Conservation (phyloP, 1,139 yeast genomes). For the Hanseniaspora sp. region DNA sequence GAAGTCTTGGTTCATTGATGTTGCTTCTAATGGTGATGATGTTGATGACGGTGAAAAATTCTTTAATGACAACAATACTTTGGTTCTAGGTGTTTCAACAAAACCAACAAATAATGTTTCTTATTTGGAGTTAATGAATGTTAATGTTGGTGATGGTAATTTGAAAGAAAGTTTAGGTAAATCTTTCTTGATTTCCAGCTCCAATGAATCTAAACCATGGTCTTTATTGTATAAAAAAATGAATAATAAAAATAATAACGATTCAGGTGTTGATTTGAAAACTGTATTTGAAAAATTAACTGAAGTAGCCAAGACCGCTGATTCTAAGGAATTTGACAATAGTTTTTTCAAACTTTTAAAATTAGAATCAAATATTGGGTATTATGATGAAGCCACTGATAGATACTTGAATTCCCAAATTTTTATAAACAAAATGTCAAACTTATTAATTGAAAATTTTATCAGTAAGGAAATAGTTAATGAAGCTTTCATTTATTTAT, state of each 20-base stretch:
- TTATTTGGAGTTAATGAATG: constrained; percentile 34
- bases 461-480: constrained; percentile 31
- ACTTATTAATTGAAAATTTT: constrained; percentile 34
- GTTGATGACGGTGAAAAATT: neutral
- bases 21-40: neutral
- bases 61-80: constrained; percentile 21
- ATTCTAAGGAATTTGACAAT: constrained; percentile 24
- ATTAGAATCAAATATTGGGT: constrained; percentile 29
- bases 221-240: constrained; percentile 6
- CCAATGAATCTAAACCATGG: constrained; percentile 22
- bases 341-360: constrained; percentile 27
- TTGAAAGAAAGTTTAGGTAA: constrained; percentile 65
- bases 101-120: constrained; percentile 25
- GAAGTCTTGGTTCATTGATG: constrained; percentile 23
- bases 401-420: constrained; percentile 48
- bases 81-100: constrained; percentile 27
- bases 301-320: constrained; percentile 16
- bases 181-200: constrained; percentile 33
- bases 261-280: constrained; percentile 24
- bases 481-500: constrained; percentile 58
- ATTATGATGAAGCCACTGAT: constrained; percentile 52
- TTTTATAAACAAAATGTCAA: constrained; percentile 43
- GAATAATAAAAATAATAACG: constrained; percentile 19
- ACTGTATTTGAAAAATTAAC: constrained; percentile 23
- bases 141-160: constrained; percentile 60